Percentiles rank a stretch among this genome's conserved stretches.
Conservation (phyloP, 768 basidiomycete species). For the Paxillus ammoniavirescens region DNA sequence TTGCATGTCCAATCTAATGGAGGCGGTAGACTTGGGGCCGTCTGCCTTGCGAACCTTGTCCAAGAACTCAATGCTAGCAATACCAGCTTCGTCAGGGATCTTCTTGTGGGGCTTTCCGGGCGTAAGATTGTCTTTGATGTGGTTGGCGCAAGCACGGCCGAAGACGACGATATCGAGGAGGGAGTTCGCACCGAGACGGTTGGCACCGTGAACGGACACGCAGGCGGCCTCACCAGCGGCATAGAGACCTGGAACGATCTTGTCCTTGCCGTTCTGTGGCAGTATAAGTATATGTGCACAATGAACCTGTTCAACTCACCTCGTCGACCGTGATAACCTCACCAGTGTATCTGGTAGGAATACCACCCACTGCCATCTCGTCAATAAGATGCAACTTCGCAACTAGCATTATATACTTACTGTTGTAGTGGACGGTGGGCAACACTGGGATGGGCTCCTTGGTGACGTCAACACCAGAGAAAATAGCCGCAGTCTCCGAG, state of each 20-base stretch:
- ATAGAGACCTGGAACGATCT: constrained; percentile 93
- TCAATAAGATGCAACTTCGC: constrained; percentile 12
- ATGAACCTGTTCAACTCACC: constrained; percentile 25
- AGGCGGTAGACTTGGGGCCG: constrained; percentile 83
- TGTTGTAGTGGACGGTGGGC: constrained; percentile 98
- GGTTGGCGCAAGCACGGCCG: constrained; percentile 98
- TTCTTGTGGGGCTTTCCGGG: constrained; percentile 90
- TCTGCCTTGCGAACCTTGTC: constrained; percentile 84
- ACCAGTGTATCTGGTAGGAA: constrained; percentile 97
- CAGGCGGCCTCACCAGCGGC: constrained; percentile 99
- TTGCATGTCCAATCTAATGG: constrained; percentile 94
- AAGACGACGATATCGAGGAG: constrained; percentile 99
- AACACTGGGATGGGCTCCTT: constrained; percentile 99
- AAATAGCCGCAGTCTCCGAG: constrained; percentile 98
- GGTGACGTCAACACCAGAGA: constrained; percentile 98
- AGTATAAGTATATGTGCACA: not conserved
- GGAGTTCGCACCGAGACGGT: constrained; percentile 99
- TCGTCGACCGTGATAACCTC: constrained; percentile 89
- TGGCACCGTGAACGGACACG: constrained; percentile 98
- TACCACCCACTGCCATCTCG: constrained; percentile 83
- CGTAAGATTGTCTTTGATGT: constrained; percentile 87
- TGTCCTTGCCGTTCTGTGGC: constrained; percentile 76
- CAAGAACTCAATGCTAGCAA: constrained; percentile 79
- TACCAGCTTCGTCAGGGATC: constrained; percentile 83
- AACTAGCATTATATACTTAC: constrained; percentile 46